These are phyloP conservation scores for Colletotrichum plurivorum DNA, from an alignment of 2,329 filamentous ascomycete species.

Conservation along the genomic window DNA sequence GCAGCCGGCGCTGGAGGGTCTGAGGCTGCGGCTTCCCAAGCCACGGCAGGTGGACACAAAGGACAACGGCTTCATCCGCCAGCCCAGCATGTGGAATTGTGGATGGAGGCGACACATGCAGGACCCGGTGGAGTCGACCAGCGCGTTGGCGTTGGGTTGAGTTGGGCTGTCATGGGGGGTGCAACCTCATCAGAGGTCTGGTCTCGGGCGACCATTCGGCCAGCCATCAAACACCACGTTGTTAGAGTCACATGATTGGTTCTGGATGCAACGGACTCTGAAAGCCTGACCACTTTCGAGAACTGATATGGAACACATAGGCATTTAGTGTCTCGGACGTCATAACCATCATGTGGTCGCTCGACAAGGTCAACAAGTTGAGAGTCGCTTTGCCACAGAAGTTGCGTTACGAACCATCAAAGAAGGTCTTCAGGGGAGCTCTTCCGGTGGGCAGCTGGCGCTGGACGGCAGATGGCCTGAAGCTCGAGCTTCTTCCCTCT, in stretches of 20 bases:
- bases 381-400: background rate
- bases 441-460: constrained; percentile 1
- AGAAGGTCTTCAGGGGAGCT: no score
- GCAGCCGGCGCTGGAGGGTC: background rate
- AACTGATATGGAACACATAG: background rate
- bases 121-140: constrained; percentile 21
- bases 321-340: background rate
- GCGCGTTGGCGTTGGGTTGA: constrained; percentile 29
- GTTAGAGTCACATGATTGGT: constrained; percentile 24
- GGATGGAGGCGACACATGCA: constrained; percentile 18
- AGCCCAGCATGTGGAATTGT: constrained; percentile 33
- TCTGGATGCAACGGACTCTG: constrained; percentile 4
- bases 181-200: constrained; percentile 30
- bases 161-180: constrained; percentile 34
- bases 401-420: no score
- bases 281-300: background rate
- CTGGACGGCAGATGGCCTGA: background rate
- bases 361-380: background rate
- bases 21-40: constrained; percentile 10
- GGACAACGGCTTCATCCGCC: constrained; percentile 37
- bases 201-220: constrained; percentile 13
- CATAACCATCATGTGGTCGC: background rate
- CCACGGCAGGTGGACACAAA: constrained; percentile 24
- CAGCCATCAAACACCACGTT: constrained; percentile 1
- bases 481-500: constrained; percentile 33